Percentiles rank a stretch among this genome's conserved stretches.
Conservation (phyloP, 441 rosid genomes). For the Hura crepitans region DNA sequence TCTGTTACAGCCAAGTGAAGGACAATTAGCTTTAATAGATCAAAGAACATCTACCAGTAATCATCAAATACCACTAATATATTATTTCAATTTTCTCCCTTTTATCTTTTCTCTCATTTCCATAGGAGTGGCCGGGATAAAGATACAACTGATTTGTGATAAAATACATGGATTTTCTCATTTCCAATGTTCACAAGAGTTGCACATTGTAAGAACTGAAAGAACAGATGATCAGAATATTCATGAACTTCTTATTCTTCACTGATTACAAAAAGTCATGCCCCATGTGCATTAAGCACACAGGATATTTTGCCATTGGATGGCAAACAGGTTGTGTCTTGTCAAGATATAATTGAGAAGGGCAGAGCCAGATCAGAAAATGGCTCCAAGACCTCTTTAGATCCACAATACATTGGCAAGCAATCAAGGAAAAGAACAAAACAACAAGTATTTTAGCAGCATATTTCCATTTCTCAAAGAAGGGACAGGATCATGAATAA, state of each 20-base stretch:
- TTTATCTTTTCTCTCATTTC: neutral
- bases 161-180: neutral
- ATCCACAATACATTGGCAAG: neutral
- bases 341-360: neutral
- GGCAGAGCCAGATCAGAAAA: neutral
- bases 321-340: neutral
- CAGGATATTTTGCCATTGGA: neutral
- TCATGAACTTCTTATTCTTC: neutral
- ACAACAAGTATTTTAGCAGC: neutral
- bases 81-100: neutral
- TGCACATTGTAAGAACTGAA: neutral
- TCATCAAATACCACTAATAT: neutral
- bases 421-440: neutral
- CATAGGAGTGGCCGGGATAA: neutral
- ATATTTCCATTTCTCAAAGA: neutral
- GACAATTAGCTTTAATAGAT: constrained; percentile 9
- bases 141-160: neutral
- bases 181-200: neutral
- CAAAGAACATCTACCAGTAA: neutral
- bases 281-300: neutral
- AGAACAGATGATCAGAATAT: neutral
- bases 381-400: neutral
- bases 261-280: neutral
- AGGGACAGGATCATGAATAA: neutral
- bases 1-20: constrained; percentile 38